A percentile compares a stretch with the other conserved stretches of the same genome.
Conservation (phyloP, 2,329 filamentous ascomycete species). For the Diplodia sapinea region DNA sequence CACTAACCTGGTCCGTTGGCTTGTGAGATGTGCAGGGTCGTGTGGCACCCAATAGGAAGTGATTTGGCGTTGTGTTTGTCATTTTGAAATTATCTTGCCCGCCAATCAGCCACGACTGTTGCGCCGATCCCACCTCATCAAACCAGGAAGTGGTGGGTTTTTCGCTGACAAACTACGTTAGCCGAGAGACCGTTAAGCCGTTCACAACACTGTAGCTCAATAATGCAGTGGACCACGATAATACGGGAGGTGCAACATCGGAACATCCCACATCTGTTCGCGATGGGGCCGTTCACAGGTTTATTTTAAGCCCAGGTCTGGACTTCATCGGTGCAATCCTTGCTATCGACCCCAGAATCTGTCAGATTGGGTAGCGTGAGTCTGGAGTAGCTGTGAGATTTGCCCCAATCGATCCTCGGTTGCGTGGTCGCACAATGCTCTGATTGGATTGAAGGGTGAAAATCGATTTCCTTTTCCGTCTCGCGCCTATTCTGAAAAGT, state of each 20-base stretch:
- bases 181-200: too few relatives aligned
- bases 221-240: too few relatives aligned
- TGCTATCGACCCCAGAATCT: not conserved
- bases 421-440: not conserved
- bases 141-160: too few relatives aligned
- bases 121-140: too few relatives aligned
- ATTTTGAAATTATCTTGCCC: too few relatives aligned
- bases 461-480: slow-evolving; percentile 14
- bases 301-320: not conserved
- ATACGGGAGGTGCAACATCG: not conserved
- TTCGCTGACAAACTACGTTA: too few relatives aligned
- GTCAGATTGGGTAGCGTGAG: not conserved
- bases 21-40: too few relatives aligned
- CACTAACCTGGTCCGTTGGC: too few relatives aligned
- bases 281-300: not conserved
- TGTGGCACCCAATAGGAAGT: too few relatives aligned
- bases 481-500: not conserved
- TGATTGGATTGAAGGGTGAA: not conserved
- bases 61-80: too few relatives aligned
- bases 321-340: not conserved
- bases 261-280: not conserved
- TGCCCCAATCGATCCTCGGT: not conserved
- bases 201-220: too few relatives aligned
- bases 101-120: too few relatives aligned
- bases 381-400: not conserved